Evolutionary conservation across 257 asterid genomes (phyloP), one percentile per base, ranked within the genome.

Genomic region (Knoxia roxburghii): DNA sequence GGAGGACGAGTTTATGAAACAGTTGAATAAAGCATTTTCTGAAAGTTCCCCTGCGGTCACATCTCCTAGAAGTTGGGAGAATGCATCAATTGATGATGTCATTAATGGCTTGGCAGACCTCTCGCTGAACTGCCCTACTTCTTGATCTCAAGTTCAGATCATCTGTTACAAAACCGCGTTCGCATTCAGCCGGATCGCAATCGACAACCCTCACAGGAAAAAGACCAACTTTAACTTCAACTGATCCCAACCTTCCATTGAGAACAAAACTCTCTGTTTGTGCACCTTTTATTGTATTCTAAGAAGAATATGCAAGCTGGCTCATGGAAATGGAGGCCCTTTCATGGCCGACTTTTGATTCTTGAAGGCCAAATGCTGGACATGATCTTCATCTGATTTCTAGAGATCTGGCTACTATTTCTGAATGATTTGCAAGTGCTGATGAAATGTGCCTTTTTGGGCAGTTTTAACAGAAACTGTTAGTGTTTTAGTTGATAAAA

Each of bases 51-150:
- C 56, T 37, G 79, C 69, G 48, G 58, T 76, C 37, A 27, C 63
- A 20, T 39, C 75, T 68, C 33, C 80, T 51, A 72, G 61, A 46
- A 79, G 35, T 29, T 54, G 68, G 75, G 69, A 56, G 43, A 78
- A 78, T 15, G 69, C 18, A 57, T 48, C 72, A 9, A 24, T 89
- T 17, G 87, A 79, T 67, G 87, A 82, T 74, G 78, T 87, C 43
- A 54, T 85, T 73, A 73, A 82, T 65, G 78, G 89, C 65, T 71
- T 89, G 12, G 88, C 78, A 54, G 89, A 84, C 69, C 86, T 86
- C 71, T 56, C 86, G 7, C 61, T 89, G 83, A 72, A 74, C n/a
- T n/a, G n/a, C n/a, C n/a, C n/a, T n/a, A n/a, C n/a, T n/a, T n/a
- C n/a, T n/a, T n/a, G n/a, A n/a, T n/a, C n/a, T n/a, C n/a, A n/a